phyloP scores from a whole-genome alignment of 164 flowering plant species.

The Nymphaea colorata region DNA sequence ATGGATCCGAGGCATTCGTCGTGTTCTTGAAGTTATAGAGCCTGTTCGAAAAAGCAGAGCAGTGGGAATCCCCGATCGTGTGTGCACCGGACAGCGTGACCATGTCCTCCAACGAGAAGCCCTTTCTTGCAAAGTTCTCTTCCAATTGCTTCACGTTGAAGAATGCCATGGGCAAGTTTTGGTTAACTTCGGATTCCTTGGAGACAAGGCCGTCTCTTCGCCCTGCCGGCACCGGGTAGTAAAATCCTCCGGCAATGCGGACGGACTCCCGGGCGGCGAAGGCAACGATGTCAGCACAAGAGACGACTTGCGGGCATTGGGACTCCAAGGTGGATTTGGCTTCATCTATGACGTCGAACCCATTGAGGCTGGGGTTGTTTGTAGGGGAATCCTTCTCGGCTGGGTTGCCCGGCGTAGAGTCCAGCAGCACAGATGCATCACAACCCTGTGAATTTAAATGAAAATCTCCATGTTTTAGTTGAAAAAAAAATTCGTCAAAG shows the following conservation, averaged over 20 bases:
- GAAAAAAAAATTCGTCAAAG: too few species aligned
- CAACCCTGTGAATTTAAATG: too few species aligned
- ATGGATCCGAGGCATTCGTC: slow-evolving; percentile 2
- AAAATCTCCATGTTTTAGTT: too few species aligned
- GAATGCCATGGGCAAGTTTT: background rate
- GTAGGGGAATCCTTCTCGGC: too few species aligned
- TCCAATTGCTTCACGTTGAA: slow-evolving; percentile 1
- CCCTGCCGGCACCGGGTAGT: slow-evolving; percentile 4
- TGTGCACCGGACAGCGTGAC: slow-evolving; percentile 10
- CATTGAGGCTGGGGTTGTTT: too few species aligned
- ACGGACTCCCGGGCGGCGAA: slow-evolving; percentile 10
- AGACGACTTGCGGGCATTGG: slow-evolving; percentile 5
- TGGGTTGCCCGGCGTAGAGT: too few species aligned
- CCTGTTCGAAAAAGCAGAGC: slow-evolving; percentile 6
- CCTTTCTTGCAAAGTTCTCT: slow-evolving; percentile 6
- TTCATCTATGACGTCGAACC: slow-evolving; percentile 6
- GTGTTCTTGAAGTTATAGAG: slow-evolving; percentile 6
- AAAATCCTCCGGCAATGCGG: background rate
- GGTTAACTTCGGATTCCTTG: background rate
- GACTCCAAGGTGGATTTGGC: slow-evolving; percentile 4
- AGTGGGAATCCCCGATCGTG: slow-evolving; percentile 8
- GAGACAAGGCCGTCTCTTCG: slow-evolving; percentile 5
- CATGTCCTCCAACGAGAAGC: slow-evolving; percentile 5
- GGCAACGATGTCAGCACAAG: slow-evolving; percentile 10
- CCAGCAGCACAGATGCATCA: too few species aligned